Evolutionary conservation across 2,329 filamentous ascomycete genomes (phyloP), one percentile per base, ranked within the genome.

Genomic region (Blastomyces parvus): DNA sequence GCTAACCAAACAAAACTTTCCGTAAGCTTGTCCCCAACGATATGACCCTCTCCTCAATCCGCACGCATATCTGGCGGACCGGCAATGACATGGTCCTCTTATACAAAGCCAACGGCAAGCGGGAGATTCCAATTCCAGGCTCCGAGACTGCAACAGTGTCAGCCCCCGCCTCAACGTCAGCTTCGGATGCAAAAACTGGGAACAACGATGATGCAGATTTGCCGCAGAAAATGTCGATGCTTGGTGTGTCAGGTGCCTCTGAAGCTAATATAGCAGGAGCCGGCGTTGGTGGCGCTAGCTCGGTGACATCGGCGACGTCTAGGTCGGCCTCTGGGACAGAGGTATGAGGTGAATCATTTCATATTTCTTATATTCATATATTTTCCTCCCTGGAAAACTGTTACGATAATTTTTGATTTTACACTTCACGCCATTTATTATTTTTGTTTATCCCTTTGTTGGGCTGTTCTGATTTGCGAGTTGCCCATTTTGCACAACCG

Each of bases 21-120:
- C 48, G 7, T 9, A 36, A 78, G 76, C 63, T 69, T 58, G 70
- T 97, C 33, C 84, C 88, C 1, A 86, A 87, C 7, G 88, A 87
- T 40, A 97, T 96, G 88, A 97, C 89, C 44, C 84, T 99, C n/a
- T 91, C 91, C 4, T 97, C 92, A 0, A 86, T 99, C 53, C 87
- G 93, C 40, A 88, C 91, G 2, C 91, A 96, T 72, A 82, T 97
- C 62, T 99, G 94, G 94, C 91, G 95, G 70, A 91, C 90, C 53
- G 91, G 91, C n/a, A 92, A 89, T 70, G 94, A 99, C 76, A 89
- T 99, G 67, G 78, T 96, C 61, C 81, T 99, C 59, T 85, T 91
- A 71, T 99, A 99, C 81, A 95, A 92, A 73, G 83, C 89, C 60
- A 99, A 97, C 70, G 92, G 91, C n/a, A 86, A 85, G 71, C 93